These are phyloP conservation scores for Exutisphaerella laricina DNA, from an alignment of 2,329 filamentous ascomycete species.

Conservation along the genomic window DNA sequence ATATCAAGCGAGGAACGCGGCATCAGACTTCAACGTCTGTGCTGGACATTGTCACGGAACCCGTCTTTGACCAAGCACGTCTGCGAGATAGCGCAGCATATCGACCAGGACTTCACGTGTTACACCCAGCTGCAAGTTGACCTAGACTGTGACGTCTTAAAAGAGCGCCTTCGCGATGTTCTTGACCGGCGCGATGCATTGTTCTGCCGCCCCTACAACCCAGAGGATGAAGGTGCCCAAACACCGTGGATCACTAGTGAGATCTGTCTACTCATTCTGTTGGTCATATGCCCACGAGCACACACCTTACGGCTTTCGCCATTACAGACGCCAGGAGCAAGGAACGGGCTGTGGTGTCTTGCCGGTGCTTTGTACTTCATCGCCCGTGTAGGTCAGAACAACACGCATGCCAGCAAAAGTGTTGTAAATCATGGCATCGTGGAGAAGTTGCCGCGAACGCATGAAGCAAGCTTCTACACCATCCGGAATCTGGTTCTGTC, in stretches of 20 bases:
- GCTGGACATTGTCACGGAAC: neutral
- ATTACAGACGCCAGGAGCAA: too few relatives aligned
- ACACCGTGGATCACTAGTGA: neutral
- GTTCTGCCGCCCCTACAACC: too few relatives aligned
- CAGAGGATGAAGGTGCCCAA: too few relatives aligned
- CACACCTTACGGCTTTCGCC: neutral
- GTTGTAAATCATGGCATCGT: too few relatives aligned
- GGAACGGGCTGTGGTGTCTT: too few relatives aligned
- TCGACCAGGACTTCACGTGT: neutral
- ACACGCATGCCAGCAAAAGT: too few relatives aligned
- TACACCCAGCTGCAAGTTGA: too few relatives aligned
- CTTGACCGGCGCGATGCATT: too few relatives aligned
- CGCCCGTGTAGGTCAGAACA: too few relatives aligned
- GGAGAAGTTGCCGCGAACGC: too few relatives aligned
- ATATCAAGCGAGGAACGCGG: neutral
- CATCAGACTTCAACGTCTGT: neutral
- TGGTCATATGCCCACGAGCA: neutral
- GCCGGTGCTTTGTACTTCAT: too few relatives aligned
- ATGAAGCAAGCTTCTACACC: neutral
- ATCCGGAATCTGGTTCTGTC: neutral
- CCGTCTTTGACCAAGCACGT: conserved; percentile 1
- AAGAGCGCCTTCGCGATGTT: neutral
- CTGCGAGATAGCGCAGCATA: neutral
- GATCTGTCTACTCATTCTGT: neutral
- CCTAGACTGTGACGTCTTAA: neutral